phyloP scores from a whole-genome alignment of 768 basidiomycete species.

The Royoungia palumana region DNA sequence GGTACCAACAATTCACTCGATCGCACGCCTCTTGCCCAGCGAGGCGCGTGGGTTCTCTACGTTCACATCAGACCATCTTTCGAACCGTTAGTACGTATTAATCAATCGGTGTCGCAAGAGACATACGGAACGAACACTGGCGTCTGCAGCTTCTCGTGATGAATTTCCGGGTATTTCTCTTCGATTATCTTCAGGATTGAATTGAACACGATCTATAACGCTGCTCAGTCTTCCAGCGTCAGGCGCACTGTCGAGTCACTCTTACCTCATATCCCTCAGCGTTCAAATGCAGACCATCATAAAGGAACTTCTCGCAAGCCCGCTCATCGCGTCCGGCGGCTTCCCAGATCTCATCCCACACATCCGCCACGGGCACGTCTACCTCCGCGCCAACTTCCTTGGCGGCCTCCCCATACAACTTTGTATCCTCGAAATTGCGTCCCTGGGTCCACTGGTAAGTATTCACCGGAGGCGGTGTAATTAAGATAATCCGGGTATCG shows the following conservation, averaged over 20 bases:
- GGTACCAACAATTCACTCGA: constrained; percentile 4
- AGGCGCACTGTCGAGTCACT: background rate
- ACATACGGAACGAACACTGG: constrained; percentile 66
- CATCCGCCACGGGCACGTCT: constrained; percentile 63
- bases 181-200: constrained; percentile 55
- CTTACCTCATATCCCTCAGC: constrained; percentile 70
- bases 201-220: constrained; percentile 62
- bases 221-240: background rate
- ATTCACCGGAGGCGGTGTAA: constrained; percentile 84
- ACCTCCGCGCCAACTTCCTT: constrained; percentile 54
- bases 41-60: constrained; percentile 20
- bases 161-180: constrained; percentile 61
- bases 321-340: constrained; percentile 61
- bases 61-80: constrained; percentile 27
- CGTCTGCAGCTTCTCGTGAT: constrained; percentile 56
- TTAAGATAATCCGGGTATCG: constrained; percentile 69
- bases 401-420: constrained; percentile 68
- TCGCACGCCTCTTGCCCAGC: constrained; percentile 17
- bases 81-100: constrained; percentile 1
- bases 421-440: constrained; percentile 60
- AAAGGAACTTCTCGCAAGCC: constrained; percentile 48
- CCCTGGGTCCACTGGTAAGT: constrained; percentile 48
- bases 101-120: background rate
- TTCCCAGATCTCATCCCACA: constrained; percentile 74
- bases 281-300: constrained; percentile 81